Evolutionary conservation across 1,284 basidiomycete species (phyloP).

Genomic region (Ganoderma multipileum): DNA sequence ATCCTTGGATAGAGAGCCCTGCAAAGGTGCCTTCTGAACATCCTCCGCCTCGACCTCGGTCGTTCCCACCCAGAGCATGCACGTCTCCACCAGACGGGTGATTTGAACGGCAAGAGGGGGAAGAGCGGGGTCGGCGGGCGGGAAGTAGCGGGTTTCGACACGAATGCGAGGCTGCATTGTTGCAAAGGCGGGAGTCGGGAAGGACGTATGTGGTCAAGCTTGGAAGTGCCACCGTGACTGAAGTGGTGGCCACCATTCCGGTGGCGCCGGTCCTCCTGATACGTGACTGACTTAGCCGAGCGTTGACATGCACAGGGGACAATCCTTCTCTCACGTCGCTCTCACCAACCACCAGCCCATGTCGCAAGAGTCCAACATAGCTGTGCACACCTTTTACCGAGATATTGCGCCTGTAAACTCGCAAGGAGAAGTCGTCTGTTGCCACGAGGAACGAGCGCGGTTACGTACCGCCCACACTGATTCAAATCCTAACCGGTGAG

Average conservation of each 20-base stretch:
- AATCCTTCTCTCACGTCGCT: neutral
- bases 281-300: neutral
- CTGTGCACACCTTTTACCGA: constrained; percentile 21
- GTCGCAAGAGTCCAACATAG: constrained; percentile 14
- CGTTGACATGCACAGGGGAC: neutral
- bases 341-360: constrained; percentile 7
- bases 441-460: constrained; percentile 34
- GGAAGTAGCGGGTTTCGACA: constrained; percentile 53
- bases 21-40: constrained; percentile 53
- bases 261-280: neutral
- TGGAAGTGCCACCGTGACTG: too few species aligned
- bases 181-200: neutral
- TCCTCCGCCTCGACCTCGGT: constrained; percentile 57
- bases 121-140: constrained; percentile 51
- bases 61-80: constrained; percentile 83
- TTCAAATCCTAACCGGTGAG: constrained; percentile 43
- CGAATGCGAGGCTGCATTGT: constrained; percentile 29
- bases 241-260: neutral
- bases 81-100: constrained; percentile 73
- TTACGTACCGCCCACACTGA: constrained; percentile 37
- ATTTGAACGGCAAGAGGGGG: constrained; percentile 75
- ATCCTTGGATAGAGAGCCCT: constrained; percentile 71
- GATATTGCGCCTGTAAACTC: constrained; percentile 32
- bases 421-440: constrained; percentile 42
- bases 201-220: neutral